A percentile compares a stretch with the other conserved stretches of the same genome.
These are phyloP conservation scores for Graphiopsis chlorocephala DNA, from an alignment of 2,329 filamentous ascomycete species.

Conservation along the genomic window DNA sequence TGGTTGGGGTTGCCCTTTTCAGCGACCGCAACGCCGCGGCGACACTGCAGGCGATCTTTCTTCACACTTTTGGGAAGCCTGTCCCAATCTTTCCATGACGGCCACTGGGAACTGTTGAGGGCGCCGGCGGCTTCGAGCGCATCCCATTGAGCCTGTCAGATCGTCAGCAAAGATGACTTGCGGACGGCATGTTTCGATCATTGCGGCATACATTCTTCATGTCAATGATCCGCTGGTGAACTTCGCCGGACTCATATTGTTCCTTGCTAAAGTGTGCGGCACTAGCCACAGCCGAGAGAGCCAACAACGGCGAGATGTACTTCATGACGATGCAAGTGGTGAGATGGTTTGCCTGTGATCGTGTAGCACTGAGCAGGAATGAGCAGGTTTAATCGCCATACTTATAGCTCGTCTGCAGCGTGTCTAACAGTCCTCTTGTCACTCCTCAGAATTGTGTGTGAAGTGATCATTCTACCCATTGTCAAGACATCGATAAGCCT, in stretches of 20 bases:
- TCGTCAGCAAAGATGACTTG: neutral
- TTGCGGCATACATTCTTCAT: constrained; percentile 29
- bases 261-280: constrained; percentile 27
- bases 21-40: constrained; percentile 39
- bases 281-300: constrained; percentile 16
- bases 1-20: constrained; percentile 34
- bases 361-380: neutral
- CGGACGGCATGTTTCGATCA: neutral
- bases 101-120: constrained; percentile 21
- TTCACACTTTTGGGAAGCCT: constrained; percentile 28
- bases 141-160: constrained; percentile 23
- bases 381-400: neutral
- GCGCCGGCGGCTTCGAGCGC: constrained; percentile 23
- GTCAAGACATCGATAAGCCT: constrained; percentile 11
- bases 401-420: neutral
- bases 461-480: neutral
- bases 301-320: constrained; percentile 18
- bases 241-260: constrained; percentile 41
- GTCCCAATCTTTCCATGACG: constrained; percentile 38
- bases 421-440: neutral
- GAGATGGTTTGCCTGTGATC: neutral
- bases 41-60: constrained; percentile 32
- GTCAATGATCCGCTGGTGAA: constrained; percentile 36
- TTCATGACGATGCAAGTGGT: constrained; percentile 18
- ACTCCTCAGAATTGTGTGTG: neutral